These are phyloP conservation scores for Thalassiosira exigua DNA, from an alignment of 352 stramenopile genomes.

Conservation along the genomic window DNA sequence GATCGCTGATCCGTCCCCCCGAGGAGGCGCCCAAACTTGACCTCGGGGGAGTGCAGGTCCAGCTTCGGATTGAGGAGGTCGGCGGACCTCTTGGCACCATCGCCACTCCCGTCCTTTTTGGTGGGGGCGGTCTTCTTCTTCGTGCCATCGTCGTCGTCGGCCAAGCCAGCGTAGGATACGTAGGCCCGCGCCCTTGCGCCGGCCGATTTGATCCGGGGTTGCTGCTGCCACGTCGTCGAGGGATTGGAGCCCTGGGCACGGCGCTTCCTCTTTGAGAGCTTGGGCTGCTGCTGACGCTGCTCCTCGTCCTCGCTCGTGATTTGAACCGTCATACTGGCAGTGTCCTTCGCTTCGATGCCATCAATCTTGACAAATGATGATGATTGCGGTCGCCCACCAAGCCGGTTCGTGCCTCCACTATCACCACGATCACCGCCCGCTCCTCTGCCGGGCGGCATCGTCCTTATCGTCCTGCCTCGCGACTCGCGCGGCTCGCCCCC, in stretches of 20 bases:
- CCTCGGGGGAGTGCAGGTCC: conserved; percentile 73
- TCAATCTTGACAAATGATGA: not conserved
- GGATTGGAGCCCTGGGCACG: conserved; percentile 67
- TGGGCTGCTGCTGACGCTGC: not conserved
- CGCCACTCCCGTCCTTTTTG: conserved; percentile 3
- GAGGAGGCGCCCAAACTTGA: conserved; percentile 79
- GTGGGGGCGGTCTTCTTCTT: conserved; percentile 8
- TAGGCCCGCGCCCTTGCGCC: conserved; percentile 67
- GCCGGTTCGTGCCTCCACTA: too few species aligned
- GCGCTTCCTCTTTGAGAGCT: conserved; percentile 67
- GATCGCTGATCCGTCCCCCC: conserved; percentile 70
- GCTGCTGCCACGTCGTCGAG: conserved; percentile 80
- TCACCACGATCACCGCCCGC: too few species aligned
- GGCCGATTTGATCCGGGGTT: conserved; percentile 78
- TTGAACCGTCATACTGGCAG: not conserved
- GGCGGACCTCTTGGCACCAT: conserved; percentile 13
- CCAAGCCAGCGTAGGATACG: conserved; percentile 70
- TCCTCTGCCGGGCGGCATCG: too few species aligned
- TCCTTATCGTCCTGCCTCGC: too few species aligned
- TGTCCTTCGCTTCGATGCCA: not conserved
- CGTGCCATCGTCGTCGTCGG: conserved; percentile 23
- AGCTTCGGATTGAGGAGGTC: conserved; percentile 58
- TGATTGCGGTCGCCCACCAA: conserved; percentile 5
- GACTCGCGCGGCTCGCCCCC: too few species aligned
- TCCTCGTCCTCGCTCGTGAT: not conserved